Conservation (phyloP, 2,329 filamentous ascomycete species). For the Clonostachys solani region DNA sequence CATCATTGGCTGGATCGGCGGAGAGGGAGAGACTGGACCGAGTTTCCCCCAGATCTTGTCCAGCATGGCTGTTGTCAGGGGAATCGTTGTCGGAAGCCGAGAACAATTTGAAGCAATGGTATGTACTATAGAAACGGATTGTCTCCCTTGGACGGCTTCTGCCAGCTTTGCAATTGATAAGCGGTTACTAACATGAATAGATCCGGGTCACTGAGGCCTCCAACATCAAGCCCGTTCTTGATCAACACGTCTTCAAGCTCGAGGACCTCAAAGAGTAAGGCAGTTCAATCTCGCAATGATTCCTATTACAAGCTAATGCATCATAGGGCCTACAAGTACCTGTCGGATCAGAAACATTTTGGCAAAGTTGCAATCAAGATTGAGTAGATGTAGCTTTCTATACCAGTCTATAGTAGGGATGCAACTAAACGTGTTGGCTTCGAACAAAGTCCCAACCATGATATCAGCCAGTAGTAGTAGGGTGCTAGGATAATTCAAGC, state of each 20-base stretch:
- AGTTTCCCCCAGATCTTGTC: background rate
- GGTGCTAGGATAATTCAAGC: background rate
- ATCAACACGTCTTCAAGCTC: slow-evolving; percentile 35
- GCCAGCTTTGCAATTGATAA: too few species aligned
- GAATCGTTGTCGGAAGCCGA: slow-evolving; percentile 39
- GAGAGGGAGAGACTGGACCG: background rate
- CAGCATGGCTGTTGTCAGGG: slow-evolving; percentile 19
- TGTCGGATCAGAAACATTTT: slow-evolving; percentile 27
- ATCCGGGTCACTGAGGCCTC: too few species aligned
- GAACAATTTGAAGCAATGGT: slow-evolving; percentile 47
- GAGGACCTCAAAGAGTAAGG: slow-evolving; percentile 38
- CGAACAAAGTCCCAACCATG: slow-evolving; percentile 4
- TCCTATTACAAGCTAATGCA: too few species aligned
- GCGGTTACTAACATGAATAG: slow-evolving; percentile 26
- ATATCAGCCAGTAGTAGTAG: background rate
- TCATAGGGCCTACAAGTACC: slow-evolving; percentile 34
- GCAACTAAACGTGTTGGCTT: too few species aligned
- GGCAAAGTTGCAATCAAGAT: slow-evolving; percentile 29
- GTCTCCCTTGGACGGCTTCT: too few species aligned
- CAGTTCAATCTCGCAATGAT: too few species aligned
- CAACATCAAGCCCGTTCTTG: slow-evolving; percentile 45
- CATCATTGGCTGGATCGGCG: slow-evolving; percentile 20
- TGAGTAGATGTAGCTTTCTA: too few species aligned
- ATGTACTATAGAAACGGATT: slow-evolving; percentile 38
- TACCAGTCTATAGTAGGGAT: too few species aligned